Evolutionary conservation across 495 filamentous ascomycete species (phyloP), one percentile per base, ranked within the genome.

Genomic region (Neurospora sp.): DNA sequence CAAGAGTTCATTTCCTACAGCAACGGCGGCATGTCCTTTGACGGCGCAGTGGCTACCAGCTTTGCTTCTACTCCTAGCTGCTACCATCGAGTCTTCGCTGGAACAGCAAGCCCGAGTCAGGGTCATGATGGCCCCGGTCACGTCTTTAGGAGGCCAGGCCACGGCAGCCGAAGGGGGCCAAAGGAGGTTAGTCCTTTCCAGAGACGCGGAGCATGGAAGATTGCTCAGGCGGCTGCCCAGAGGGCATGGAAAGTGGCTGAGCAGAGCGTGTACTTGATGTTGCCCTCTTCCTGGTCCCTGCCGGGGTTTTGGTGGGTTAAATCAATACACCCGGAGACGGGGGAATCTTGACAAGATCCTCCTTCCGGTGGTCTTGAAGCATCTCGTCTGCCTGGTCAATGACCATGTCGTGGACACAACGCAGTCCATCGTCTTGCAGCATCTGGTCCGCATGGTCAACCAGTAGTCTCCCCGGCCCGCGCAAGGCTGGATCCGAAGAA

Each of bases 181-280:
- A n/a, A n/a, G n/a, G n/a, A n/a, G n/a, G n/a, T n/a, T n/a, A n/a
- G n/a, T n/a, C n/a, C n/a, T n/a, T n/a, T n/a, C n/a, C n/a, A n/a
- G n/a, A n/a, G n/a, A n/a, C n/a, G n/a, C n/a, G n/a, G n/a, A n/a
- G n/a, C 16, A 42, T 42, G 2, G 4, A 20, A 48, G n/a, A 48
- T 3, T 11, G n/a, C n/a, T 48, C 3, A n/a, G n/a, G n/a, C n/a
- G n/a, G n/a, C n/a, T n/a, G 44, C 44, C n/a, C 18, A 20, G 20
- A 20, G 0, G 1, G 18, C 3, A 48, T 20, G 90, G 79, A 98
- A 98, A 0, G 95, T 98, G 12, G 96, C 96, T 4, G 93, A 97
- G 76, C 98, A 98, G 88, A 99, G 93, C 87, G 97, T 84, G 83
- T 92, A 97, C 23, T 82, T 90, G 35, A 35, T 35, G 35, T 35